phyloP scores from a whole-genome alignment of 768 basidiomycete species.

The Fistulinella prunicolor region DNA sequence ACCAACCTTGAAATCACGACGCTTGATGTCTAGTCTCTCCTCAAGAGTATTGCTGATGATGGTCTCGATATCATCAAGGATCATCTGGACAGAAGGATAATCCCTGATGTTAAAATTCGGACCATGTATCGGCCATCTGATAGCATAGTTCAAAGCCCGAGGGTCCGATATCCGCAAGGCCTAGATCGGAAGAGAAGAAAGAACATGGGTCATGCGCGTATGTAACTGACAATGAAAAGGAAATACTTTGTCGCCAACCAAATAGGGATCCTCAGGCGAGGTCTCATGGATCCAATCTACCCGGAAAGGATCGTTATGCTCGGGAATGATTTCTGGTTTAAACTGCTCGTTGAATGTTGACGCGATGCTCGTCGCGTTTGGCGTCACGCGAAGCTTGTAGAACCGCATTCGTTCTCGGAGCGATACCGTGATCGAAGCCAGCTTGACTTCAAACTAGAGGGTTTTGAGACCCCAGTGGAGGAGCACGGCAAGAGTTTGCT shows the following conservation, averaged over 20 bases:
- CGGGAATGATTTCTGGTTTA: slow-evolving; percentile 80
- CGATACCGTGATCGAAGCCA: slow-evolving; percentile 66
- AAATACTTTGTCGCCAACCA: slow-evolving; percentile 70
- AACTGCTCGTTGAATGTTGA: slow-evolving; percentile 81
- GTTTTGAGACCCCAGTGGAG: slow-evolving; percentile 1
- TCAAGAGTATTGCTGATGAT: slow-evolving; percentile 63
- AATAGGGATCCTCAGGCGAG: slow-evolving; percentile 41
- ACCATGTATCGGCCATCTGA: slow-evolving; percentile 82
- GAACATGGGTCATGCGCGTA: slow-evolving; percentile 2
- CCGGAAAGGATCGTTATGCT: slow-evolving; percentile 77
- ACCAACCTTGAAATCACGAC: slow-evolving; percentile 58
- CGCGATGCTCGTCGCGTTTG: slow-evolving; percentile 65
- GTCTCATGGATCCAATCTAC: slow-evolving; percentile 78
- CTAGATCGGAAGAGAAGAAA: slow-evolving; percentile 36
- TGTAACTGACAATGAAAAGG: background rate
- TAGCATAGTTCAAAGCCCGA: slow-evolving; percentile 58
- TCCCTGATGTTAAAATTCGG: slow-evolving; percentile 79
- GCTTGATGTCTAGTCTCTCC: slow-evolving; percentile 54
- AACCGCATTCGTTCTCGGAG: slow-evolving; percentile 83
- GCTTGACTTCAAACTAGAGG: slow-evolving; percentile 69
- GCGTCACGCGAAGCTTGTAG: slow-evolving; percentile 76
- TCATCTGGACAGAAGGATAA: slow-evolving; percentile 66
- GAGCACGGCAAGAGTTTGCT: slow-evolving; percentile 19
- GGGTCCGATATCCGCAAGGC: slow-evolving; percentile 73
- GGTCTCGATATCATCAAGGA: slow-evolving; percentile 74